Evolutionary conservation across 441 rosid species (phyloP).

Genomic region (Eutrema salsugineum): DNA sequence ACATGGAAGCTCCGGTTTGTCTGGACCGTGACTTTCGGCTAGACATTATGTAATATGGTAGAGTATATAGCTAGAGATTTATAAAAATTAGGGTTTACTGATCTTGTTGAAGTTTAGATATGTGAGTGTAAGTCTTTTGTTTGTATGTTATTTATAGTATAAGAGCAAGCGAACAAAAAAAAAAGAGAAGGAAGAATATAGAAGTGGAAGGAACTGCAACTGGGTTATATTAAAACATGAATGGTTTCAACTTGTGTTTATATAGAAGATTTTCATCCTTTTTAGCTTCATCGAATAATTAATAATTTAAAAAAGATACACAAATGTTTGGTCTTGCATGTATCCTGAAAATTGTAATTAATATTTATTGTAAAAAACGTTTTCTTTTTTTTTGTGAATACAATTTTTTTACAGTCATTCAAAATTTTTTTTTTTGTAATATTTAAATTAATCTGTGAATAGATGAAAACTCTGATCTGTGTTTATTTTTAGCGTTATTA

Average conservation of each 20-base stretch:
- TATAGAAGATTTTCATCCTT: slow-evolving; percentile 8
- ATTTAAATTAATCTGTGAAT: not conserved
- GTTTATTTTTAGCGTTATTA: no score
- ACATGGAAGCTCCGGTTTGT: slow-evolving; percentile 61
- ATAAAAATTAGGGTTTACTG: not conserved
- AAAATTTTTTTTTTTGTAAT: no score
- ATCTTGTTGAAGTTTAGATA: not conserved
- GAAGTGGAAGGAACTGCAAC: slow-evolving; percentile 7
- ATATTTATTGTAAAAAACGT: no score
- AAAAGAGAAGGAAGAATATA: not conserved
- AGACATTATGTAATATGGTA: slow-evolving; percentile 47
- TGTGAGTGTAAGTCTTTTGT: not conserved
- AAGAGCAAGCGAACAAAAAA: not conserved
- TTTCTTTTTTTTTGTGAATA: no score
- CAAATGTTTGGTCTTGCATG: not conserved
- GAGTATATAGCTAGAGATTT: not conserved
- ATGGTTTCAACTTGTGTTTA: slow-evolving; percentile 23
- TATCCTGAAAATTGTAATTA: not conserved
- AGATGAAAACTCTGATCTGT: not conserved
- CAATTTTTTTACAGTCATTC: no score
- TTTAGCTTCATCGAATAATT: not conserved
- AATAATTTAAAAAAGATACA: not conserved
- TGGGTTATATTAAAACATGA: slow-evolving; percentile 9
- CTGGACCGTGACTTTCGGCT: slow-evolving; percentile 74
- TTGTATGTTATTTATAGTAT: not conserved